Percentiles rank a stretch among this genome's conserved stretches.
phyloP scores from a whole-genome alignment of 345 rosid species.

The Carallia pectinifolia region DNA sequence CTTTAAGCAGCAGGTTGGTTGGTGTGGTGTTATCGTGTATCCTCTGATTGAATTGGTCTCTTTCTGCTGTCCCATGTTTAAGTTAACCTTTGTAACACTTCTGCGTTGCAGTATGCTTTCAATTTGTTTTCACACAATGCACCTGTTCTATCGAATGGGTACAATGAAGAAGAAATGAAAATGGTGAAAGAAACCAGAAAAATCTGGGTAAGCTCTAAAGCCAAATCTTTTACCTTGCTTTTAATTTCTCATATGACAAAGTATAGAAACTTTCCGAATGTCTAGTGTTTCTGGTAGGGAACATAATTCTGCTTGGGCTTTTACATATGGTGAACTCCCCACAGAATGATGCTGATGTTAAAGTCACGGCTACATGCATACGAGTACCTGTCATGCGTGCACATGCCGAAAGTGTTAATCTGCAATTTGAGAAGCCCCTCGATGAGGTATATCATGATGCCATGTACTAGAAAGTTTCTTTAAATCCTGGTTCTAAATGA shows the following conservation, averaged over 20 bases:
- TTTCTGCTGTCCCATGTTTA: not conserved
- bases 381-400: conserved; percentile 99
- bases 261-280: no score
- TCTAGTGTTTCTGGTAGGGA: no score
- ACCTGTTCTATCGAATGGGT: conserved; percentile 73
- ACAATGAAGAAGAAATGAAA: conserved; percentile 99
- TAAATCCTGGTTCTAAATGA: not conserved
- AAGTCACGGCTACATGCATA: conserved; percentile 93
- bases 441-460: conserved; percentile 61
- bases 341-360: conserved; percentile 74
- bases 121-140: conserved; percentile 97
- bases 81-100: conserved; percentile 3
- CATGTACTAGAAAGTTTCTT: not conserved
- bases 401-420: conserved; percentile 96
- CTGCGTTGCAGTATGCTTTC: conserved; percentile 78
- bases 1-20: conserved; percentile 67
- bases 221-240: not conserved
- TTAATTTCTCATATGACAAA: not conserved
- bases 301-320: no score
- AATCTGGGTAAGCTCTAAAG: conserved; percentile 72
- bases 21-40: not conserved
- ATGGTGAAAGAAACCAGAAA: conserved; percentile 85
- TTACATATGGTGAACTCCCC: no score
- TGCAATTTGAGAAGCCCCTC: conserved; percentile 87
- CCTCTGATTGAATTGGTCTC: no score